A percentile compares a stretch with the other conserved stretches of the same genome.
These are phyloP conservation scores for Phalaenopsis equestris DNA, from an alignment of 106 monocot genomes.

Conservation along the genomic window DNA sequence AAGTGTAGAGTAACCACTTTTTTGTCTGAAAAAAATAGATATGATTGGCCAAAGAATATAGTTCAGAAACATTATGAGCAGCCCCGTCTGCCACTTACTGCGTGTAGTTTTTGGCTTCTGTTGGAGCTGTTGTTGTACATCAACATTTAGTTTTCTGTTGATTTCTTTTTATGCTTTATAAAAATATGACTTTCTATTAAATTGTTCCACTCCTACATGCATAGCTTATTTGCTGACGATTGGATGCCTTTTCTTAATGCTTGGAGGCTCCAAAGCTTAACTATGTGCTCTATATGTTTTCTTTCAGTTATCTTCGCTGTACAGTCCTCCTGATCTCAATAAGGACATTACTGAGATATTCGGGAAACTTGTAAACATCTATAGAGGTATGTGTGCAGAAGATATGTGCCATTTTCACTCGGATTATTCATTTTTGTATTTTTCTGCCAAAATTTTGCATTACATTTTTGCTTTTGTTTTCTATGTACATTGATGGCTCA, in stretches of 20 bases:
- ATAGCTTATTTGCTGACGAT: background rate
- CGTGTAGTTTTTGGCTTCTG: background rate
- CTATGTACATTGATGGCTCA: background rate
- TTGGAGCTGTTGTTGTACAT: background rate
- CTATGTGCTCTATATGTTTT: background rate
- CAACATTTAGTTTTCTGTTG: background rate
- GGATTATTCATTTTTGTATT: background rate
- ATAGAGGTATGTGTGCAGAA: constrained; percentile 52
- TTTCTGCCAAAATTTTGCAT: background rate
- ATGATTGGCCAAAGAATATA: background rate
- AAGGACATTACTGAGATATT: constrained; percentile 80
- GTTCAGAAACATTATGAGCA: background rate
- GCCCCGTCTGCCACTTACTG: background rate
- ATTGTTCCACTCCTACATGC: background rate
- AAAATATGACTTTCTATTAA: background rate
- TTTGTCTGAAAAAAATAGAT: background rate
- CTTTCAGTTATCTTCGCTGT: constrained; percentile 37
- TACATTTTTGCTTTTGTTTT: constrained; percentile 2
- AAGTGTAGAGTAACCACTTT: background rate
- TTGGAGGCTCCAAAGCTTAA: background rate
- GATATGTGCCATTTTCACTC: background rate
- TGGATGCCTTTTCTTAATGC: background rate
- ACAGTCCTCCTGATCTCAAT: constrained; percentile 81
- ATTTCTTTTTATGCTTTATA: background rate
- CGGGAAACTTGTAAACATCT: constrained; percentile 82